Conservation (phyloP, 2,329 filamentous ascomycete genomes). For the Diaporthe vaccinii region DNA sequence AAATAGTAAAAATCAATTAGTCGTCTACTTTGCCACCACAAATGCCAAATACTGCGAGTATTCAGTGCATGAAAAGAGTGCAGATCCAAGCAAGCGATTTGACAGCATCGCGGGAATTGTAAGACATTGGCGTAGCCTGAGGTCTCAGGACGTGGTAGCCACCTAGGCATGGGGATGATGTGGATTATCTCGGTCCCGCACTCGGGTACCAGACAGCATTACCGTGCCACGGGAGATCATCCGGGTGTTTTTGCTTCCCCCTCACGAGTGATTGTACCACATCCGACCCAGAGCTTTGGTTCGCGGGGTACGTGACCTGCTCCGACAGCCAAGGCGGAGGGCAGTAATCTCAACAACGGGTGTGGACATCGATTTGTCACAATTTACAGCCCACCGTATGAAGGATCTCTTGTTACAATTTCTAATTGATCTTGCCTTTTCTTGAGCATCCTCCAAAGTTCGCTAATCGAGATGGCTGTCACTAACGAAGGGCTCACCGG, state of each 20-base stretch:
- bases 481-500: not conserved
- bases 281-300: not conserved
- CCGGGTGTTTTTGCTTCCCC: not conserved
- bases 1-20: not conserved
- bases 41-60: not conserved
- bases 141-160: not conserved
- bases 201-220: not conserved
- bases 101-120: not conserved
- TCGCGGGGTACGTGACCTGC: conserved; percentile 6
- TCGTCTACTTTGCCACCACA: too few species aligned
- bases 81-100: too few species aligned
- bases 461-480: not conserved
- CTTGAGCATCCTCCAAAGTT: not conserved
- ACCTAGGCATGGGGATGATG: not conserved
- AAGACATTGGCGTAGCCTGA: not conserved
- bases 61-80: too few species aligned
- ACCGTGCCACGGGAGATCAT: not conserved
- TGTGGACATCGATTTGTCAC: not conserved
- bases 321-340: not conserved
- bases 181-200: conserved; percentile 3
- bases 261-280: not conserved
- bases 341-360: not conserved
- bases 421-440: too few species aligned
- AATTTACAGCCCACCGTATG: too few species aligned
- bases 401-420: too few species aligned